Percentiles rank a stretch among this genome's conserved stretches.
Evolutionary conservation across 2,329 filamentous ascomycete genomes (phyloP).

Genomic region (Mycocentrospora acerina): DNA sequence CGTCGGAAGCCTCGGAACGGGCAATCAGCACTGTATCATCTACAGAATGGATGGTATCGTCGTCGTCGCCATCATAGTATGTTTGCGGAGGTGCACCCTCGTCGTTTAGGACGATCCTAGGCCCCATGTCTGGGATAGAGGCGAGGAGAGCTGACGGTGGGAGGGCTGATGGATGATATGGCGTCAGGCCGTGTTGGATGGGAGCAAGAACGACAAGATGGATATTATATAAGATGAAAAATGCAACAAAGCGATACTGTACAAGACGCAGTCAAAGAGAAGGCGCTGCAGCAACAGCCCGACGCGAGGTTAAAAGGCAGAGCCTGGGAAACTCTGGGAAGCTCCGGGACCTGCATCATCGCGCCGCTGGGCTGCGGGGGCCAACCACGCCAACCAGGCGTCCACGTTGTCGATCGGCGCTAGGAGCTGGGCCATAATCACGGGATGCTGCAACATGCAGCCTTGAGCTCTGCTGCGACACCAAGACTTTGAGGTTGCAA

Average conservation of each 20-base stretch:
- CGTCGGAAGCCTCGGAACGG: constrained; percentile 37
- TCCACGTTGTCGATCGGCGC: constrained; percentile 9
- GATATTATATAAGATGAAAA: background rate
- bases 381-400: too few relatives aligned
- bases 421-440: background rate
- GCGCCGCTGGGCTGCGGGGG: constrained; percentile 7
- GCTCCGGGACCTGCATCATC: constrained; percentile 19
- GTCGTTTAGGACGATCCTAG: constrained; percentile 21
- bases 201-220: background rate
- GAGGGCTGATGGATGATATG: constrained; percentile 19
- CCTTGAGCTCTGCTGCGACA: too few relatives aligned
- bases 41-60: constrained; percentile 24
- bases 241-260: too few relatives aligned
- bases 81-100: constrained; percentile 29
- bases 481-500: too few relatives aligned
- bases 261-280: too few relatives aligned
- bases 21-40: constrained; percentile 27
- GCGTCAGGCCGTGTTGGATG: constrained; percentile 1
- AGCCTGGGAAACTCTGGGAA: constrained; percentile 7
- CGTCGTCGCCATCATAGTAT: constrained; percentile 35
- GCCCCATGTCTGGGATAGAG: constrained; percentile 28
- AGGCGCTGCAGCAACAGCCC: background rate
- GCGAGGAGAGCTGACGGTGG: constrained; percentile 26
- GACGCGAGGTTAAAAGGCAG: background rate
- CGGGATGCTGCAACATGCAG: too few relatives aligned